Evolutionary conservation across 176 grass and related monocot genomes (phyloP).

Genomic region (Melocanna baccifera): DNA sequence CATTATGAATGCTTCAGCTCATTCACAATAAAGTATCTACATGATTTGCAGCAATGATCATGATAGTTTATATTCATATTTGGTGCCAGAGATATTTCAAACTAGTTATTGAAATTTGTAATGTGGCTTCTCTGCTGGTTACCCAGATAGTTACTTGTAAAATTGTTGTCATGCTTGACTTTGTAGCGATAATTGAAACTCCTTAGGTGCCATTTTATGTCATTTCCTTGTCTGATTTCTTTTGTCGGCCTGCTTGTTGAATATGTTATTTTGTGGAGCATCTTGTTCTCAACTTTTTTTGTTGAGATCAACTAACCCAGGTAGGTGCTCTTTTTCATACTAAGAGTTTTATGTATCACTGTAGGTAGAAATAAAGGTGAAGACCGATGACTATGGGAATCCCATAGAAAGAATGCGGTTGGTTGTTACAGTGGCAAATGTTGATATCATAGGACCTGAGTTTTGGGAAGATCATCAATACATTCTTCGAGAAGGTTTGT

Average conservation of each 20-base stretch:
- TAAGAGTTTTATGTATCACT: conserved; percentile 3
- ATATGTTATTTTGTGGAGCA: background rate
- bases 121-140: background rate
- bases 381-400: conserved; percentile 21
- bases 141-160: background rate
- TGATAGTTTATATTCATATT: background rate
- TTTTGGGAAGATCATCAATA: conserved; percentile 53
- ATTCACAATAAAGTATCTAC: background rate
- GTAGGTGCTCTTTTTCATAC: background rate
- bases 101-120: background rate
- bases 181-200: conserved; percentile 12
- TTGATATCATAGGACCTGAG: conserved; percentile 46
- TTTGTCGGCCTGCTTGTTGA: background rate
- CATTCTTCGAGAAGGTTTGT: conserved; percentile 58
- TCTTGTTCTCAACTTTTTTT: background rate
- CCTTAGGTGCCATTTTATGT: background rate
- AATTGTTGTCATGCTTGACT: background rate
- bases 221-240: background rate
- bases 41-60: background rate
- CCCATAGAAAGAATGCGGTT: conserved; percentile 31
- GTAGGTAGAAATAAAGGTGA: conserved; percentile 44
- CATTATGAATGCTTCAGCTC: background rate
- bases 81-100: background rate
- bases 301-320: background rate
- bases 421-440: conserved; percentile 30